A percentile compares a stretch with the other conserved stretches of the same genome.
Evolutionary conservation across 2,329 filamentous ascomycete genomes (phyloP).

Genomic region (Colletotrichum acutatum): DNA sequence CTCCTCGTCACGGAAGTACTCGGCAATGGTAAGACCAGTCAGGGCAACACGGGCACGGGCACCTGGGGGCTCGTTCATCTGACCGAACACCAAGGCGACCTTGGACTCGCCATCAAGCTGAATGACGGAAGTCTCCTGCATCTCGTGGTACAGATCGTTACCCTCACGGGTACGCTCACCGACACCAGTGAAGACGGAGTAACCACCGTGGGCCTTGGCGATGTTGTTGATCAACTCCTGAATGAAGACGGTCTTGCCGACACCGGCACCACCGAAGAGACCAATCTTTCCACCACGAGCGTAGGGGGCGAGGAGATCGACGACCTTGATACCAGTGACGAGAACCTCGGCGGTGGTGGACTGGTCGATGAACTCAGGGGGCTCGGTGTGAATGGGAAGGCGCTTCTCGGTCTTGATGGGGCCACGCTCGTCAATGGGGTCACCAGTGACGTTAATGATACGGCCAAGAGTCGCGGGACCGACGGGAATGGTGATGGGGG

Average conservation of each 20-base stretch:
- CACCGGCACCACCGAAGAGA: conserved; percentile 99
- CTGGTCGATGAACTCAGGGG: conserved; percentile 93
- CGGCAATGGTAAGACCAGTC: conserved; percentile 84
- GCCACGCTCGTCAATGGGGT: conserved; percentile 99
- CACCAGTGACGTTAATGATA: conserved; percentile 99
- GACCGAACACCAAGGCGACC: conserved; percentile 99
- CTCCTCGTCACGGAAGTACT: conserved; percentile 81
- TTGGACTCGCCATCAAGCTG: conserved; percentile 99
- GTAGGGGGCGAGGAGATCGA: conserved; percentile 98
- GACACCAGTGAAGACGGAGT: conserved; percentile 99
- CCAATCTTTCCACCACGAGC: conserved; percentile 99
- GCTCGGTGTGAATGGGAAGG: conserved; percentile 92
- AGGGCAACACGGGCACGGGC: conserved; percentile 99
- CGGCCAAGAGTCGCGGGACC: conserved; percentile 93
- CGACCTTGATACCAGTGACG: conserved; percentile 99
- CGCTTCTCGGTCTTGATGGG: conserved; percentile 94
- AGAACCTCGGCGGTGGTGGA: conserved; percentile 96
- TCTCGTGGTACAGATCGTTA: conserved; percentile 99
- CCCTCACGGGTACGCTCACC: conserved; percentile 99
- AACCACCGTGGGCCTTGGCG: conserved; percentile 99
- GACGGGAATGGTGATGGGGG: conserved; percentile 96
- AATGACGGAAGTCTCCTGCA: conserved; percentile 99
- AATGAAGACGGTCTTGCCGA: conserved; percentile 99
- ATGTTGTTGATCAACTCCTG: conserved; percentile 99
- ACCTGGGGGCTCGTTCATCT: conserved; percentile 99